Percentiles rank a stretch among this genome's conserved stretches.
phyloP scores from a whole-genome alignment of 1,284 basidiomycete genomes.

The Tylopilus sp. region DNA sequence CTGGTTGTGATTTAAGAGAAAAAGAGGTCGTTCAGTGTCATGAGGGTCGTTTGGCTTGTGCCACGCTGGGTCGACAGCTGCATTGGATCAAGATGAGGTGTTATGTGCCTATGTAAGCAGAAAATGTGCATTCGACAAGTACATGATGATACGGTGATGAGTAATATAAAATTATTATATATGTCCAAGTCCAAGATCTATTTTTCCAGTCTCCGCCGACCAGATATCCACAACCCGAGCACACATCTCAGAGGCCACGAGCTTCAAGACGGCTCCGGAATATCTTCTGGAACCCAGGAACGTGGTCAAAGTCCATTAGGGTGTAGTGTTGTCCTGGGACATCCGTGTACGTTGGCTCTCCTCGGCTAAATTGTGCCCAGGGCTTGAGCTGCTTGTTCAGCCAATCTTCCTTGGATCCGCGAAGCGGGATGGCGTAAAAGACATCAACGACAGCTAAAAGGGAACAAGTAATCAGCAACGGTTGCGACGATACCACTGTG shows the following conservation, averaged over 20 bases:
- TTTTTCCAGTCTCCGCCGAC: too few species aligned
- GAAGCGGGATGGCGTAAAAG: slow-evolving; percentile 34
- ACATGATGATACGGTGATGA: too few species aligned
- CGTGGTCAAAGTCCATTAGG: slow-evolving; percentile 37
- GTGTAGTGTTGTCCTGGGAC: slow-evolving; percentile 36
- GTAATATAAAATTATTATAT: too few species aligned
- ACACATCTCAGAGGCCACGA: not conserved
- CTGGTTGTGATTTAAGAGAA: not conserved
- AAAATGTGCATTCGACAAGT: too few species aligned
- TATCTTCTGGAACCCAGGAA: slow-evolving; percentile 34
- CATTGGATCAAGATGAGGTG: not conserved
- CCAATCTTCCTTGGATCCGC: slow-evolving; percentile 34
- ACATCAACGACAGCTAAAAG: slow-evolving; percentile 25
- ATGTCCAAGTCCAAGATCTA: too few species aligned
- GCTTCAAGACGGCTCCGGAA: slow-evolving; percentile 16
- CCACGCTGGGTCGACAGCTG: not conserved
- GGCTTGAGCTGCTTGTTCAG: slow-evolving; percentile 36
- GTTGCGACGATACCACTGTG: accelerated
- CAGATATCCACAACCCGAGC: too few species aligned
- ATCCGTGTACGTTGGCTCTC: slow-evolving; percentile 28
- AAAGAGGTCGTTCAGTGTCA: not conserved
- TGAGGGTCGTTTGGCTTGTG: not conserved
- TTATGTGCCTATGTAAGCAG: slow-evolving; percentile 2
- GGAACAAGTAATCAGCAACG: not conserved
- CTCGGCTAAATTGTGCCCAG: slow-evolving; percentile 27